Conservation (phyloP, 306 rosid species). For the Quercus robur region DNA sequence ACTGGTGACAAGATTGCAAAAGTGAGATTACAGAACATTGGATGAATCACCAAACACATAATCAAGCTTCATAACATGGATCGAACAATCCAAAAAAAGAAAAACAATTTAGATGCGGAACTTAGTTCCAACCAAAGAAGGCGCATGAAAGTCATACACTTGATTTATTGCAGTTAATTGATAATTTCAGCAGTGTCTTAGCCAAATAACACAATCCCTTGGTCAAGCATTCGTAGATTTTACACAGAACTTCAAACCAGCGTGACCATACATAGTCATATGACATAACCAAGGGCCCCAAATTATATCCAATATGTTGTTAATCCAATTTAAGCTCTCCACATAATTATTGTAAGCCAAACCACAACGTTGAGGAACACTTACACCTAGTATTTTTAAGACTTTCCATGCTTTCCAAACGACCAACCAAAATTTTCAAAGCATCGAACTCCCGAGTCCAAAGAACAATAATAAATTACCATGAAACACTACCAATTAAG, state of each 20-base stretch:
- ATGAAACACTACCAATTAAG: too few relatives aligned
- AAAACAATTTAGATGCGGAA: background rate
- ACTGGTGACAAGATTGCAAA: background rate
- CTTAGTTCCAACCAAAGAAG: background rate
- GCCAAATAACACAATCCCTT: background rate
- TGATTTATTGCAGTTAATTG: background rate
- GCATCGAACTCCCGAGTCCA: background rate
- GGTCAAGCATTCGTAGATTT: background rate
- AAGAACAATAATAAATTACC: constrained; percentile 4
- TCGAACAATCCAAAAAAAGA: background rate
- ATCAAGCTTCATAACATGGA: background rate
- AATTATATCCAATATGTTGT: too few relatives aligned
- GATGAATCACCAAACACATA: background rate
- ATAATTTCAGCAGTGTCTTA: background rate
- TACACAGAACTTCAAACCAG: background rate
- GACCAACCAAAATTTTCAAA: background rate
- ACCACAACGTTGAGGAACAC: too few relatives aligned
- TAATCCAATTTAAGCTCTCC: too few relatives aligned
- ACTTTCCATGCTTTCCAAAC: background rate
- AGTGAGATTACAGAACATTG: background rate
- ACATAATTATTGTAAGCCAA: too few relatives aligned
- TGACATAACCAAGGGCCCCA: too few relatives aligned
- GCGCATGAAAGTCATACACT: background rate
- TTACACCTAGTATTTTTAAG: background rate
- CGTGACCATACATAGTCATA: background rate